Percentiles rank a stretch among this genome's conserved stretches.
These are phyloP conservation scores for Colletotrichum horii DNA, from an alignment of 2,329 filamentous ascomycete genomes.

Conservation along the genomic window DNA sequence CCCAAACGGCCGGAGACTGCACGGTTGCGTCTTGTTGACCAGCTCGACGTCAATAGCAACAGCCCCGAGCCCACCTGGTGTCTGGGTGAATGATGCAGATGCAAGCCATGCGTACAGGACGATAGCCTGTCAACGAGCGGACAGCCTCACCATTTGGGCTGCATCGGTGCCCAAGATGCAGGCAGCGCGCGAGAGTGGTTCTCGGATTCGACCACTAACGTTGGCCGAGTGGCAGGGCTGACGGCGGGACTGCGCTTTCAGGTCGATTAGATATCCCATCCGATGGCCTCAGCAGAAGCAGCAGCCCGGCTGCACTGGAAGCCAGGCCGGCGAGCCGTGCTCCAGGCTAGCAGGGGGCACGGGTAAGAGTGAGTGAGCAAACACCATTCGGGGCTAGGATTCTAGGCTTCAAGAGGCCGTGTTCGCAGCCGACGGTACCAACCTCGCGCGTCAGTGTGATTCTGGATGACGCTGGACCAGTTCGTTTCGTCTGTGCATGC, in stretches of 20 bases:
- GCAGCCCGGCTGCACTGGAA: neutral
- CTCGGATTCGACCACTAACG: neutral
- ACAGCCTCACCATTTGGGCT: conserved; percentile 25
- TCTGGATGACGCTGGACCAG: neutral
- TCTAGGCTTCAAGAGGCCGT: neutral
- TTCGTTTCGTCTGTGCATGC: conserved; percentile 1
- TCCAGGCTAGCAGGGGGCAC: neutral
- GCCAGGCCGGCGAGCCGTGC: neutral
- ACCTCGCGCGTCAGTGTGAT: neutral
- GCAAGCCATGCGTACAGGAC: neutral
- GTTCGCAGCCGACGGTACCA: neutral
- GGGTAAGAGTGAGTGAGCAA: neutral
- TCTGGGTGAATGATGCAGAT: conserved; percentile 4
- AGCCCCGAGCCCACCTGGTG: conserved; percentile 13
- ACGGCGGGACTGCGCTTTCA: neutral
- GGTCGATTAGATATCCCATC: neutral
- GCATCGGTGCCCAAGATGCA: conserved; percentile 23
- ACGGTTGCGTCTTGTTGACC: neutral
- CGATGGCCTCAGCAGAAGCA: neutral
- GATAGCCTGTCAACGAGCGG: conserved; percentile 7
- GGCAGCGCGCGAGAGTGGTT: neutral
- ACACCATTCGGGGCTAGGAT: neutral
- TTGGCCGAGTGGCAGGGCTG: conserved; percentile 4
- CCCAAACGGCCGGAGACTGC: neutral
- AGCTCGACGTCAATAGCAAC: conserved; percentile 1